Evolutionary conservation across 2,329 filamentous ascomycete genomes (phyloP), one percentile per base, ranked within the genome.

Genomic region (Diaporthe helianthi): DNA sequence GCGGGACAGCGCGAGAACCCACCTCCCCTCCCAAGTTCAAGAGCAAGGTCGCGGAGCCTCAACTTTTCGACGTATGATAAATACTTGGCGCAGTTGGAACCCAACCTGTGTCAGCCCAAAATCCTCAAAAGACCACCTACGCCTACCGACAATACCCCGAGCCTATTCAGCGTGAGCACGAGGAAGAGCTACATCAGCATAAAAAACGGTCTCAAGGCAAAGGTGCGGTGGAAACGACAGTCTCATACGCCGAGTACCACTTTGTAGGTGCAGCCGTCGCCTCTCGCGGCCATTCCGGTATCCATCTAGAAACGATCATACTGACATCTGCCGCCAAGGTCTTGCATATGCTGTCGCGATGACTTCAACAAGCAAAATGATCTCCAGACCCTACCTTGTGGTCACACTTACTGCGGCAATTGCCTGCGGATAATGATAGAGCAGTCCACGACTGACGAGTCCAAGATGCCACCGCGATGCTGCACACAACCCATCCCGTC

Each of bases 381-480:
- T 5, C 75, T 88, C 33, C 83, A 85, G 70, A 85, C 80, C 58
- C 79, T 90, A 5, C 83, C 85, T 3, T 90, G 88, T 72, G 83
- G 84, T 22, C 88, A 90, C 74, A 84, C 81, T 29, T 89, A 88
- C 74, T 90, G 88, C 78, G 76, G 81, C 46, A 77, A 79, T 60
- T 90, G 88, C 72, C 76, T 90, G 15, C 80, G 80, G 64, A 80
- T 84, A 44, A 80, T 90, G 75, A 81, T 89, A 69, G 81, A 82
- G 24, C 85, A 89, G 75, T 85, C 87, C 26, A 82, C 81, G 47
- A 80, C 79, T 17, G 84, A 89, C 73, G 88, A 90, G 77, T 82
- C 84, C 65, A 87, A 84, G 72, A 89, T 90, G 86, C 88, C 88
- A 9, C 88, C 88, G 0, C 80, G 86, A 67, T 90, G 88, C 75